Evolutionary conservation across 208 protist genomes (phyloP), one percentile per base, ranked within the genome.

Genomic region (Trypanosoma platydactyli): DNA sequence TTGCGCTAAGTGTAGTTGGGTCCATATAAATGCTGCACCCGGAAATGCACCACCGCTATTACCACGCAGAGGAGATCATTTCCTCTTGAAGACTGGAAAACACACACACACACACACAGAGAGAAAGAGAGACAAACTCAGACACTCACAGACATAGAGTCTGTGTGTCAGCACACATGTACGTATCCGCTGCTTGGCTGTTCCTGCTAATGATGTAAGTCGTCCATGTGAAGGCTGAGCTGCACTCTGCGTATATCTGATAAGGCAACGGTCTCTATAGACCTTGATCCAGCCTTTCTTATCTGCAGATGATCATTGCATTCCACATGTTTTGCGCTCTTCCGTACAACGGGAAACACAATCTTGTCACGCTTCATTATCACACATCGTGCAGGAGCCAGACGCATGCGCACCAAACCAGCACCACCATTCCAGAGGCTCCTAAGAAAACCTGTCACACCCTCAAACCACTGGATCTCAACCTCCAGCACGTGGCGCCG

Each of bases 401-500:
- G 83, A 42, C 24, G 42, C 18, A 73, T 33, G 18, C 46, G 52
- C 18, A 71, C 50, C 5, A 60, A 16, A 22, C 56, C 71, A 13
- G 40, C 57, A 41, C 48, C 41, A 41, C 65, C 65, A n/a, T 60
- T 16, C 72, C 72, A 78, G 24, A 78, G 35, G 24, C 52, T 84
- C 46, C 77, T 71, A 27, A 85, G 24, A 20, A 84, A 58, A 0
- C 90, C 90, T 0, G 71, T 3, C 0, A 79, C 1, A 13, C 80
- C 80, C 20, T 73, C 48, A 59, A 89, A 91, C 88, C 90, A 95
- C 12, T 66, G 44, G 6, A 95, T 55, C 51, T 81, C 61, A 1
- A 92, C 83, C 50, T 87, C 84, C 15, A 91, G 60, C 22, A 95
- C 60, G 51, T 94, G 72, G 45, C 88, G 79, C 20, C 90, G 84